Conservation (phyloP, 2,329 filamentous ascomycete species). For the Parastagonospora avenae region DNA sequence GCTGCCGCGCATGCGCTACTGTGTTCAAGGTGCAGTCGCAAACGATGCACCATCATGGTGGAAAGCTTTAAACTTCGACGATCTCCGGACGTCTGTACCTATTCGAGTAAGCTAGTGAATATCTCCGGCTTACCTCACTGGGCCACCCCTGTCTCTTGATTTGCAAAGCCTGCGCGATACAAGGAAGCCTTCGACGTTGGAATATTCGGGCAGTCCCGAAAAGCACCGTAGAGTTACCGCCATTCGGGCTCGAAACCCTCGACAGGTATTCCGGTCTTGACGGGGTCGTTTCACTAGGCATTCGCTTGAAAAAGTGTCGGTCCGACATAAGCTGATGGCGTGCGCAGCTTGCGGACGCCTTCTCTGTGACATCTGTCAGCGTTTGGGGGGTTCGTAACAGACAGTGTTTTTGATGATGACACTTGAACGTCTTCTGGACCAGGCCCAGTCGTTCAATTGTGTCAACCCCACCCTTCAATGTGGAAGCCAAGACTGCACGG, state of each 20-base stretch:
- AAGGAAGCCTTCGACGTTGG: conserved; percentile 13
- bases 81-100: conserved; percentile 15
- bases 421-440: background rate
- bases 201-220: conserved; percentile 15
- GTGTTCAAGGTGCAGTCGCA: background rate
- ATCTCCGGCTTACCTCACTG: conserved; percentile 1
- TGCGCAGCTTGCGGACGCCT: too few species aligned
- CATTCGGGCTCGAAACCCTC: background rate
- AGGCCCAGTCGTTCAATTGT: background rate
- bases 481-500: background rate
- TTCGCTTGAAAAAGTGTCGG: background rate
- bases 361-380: background rate
- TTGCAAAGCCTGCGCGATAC: conserved; percentile 6
- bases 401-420: background rate
- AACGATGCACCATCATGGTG: conserved; percentile 7
- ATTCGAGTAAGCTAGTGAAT: conserved; percentile 4
- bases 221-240: conserved; percentile 16
- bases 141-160: background rate
- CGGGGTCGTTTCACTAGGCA: background rate
- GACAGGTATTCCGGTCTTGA: background rate
- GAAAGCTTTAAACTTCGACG: conserved; percentile 7
- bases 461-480: background rate
- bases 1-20: conserved; percentile 8
- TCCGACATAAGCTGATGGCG: background rate
- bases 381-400: background rate